Evolutionary conservation across 257 asterid species (phyloP), one percentile per base, ranked within the genome.

Genomic region (Jacaranda mimosifolia): DNA sequence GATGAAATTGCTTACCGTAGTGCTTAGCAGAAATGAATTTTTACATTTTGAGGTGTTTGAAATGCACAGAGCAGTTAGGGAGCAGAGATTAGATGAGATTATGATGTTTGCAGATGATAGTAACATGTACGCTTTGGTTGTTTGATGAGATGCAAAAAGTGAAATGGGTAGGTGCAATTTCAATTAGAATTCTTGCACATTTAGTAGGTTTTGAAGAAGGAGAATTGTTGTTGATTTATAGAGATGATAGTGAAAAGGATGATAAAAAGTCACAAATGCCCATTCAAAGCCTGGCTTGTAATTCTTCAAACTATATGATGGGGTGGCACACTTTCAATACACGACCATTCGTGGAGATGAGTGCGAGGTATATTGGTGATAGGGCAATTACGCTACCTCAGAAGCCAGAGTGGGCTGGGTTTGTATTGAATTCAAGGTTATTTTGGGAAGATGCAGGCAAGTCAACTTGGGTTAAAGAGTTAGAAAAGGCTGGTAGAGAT

Each of bases 21-120:
- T 76, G 52, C 5, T 56, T 46, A 19, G 70, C 72, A 14, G 63
- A 15, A 19, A 49, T 36, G 76, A 38, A 64, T 55, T 52, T 66
- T 77, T 58, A 76, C 46, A 4, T 46, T 38, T 70, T 66, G 21
- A 36, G 58, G 60, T 52, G 62, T 78, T 65, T 78, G 49, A 51
- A 63, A 70, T 56, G 55, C 43, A 69, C 84, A 85, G 93, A 80
- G 83, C 82, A 63, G 90, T 87, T 63, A 85, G 86, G 81, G 89
- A 87, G 72, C 73, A 84, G 82, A 87, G 52, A 59, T 72, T 90
- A 58, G 93, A 90, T 65, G 96, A 93, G 17, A 70, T 90, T 36
- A 87, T 90, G 73, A 73, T 90, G 81, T 88, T 90, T 86, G 93
- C 89, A 2, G 96, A 90, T 84, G 96, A 90, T 73, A 88, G 93